Evolutionary conservation across 2,329 filamentous ascomycete species (phyloP), one percentile per base, ranked within the genome.

Genomic region (Pochonia chlamydosporia): DNA sequence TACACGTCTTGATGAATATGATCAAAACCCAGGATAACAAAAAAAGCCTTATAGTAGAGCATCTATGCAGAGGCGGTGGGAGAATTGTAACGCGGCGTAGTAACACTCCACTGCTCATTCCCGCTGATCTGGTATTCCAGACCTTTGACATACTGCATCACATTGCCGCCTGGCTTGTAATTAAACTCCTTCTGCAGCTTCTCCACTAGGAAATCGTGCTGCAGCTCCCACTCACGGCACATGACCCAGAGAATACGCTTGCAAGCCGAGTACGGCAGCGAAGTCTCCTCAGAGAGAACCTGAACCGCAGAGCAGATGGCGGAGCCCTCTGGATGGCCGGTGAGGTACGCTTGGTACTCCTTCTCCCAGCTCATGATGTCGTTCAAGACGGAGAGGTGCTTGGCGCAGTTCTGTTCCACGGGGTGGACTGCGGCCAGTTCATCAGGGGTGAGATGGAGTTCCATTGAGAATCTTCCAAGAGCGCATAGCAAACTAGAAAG

Each of bases 311-410:
- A 31, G 28, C 28, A 31, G 28, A 31, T 31, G 28, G 18, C 35
- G 18, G 35, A 21, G 9, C 18, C 35, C 9, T 39, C 14, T 8
- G 13, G 35, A 39, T 39, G 35, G 9, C 14, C 18, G 8, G 14
- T 39, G 35, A 10, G 35, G 35, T 10, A 21, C 35, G 8, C 9
- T n/a, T 8, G 8, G 14, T 21, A 39, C 33, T 71, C 68, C 52
- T 72, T 72, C n/a, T 70, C 66, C 37, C 48, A 71, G 50, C 59
- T 64, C 46, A 54, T 65, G 48, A 71, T 69, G 49, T 72, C 68
- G 54, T 71, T 71, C 24, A 72, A 54, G 5, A 71, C 52, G 3
- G 66, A 64, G 37, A 71, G 55, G 39, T 71, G 69, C 49, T 64
- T 63, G 4, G 60, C 53, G 48, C 58, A 65, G 48, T 66, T 68